These are phyloP conservation scores for Amphichorda felina DNA, from an alignment of 2,329 filamentous ascomycete genomes.

Conservation along the genomic window DNA sequence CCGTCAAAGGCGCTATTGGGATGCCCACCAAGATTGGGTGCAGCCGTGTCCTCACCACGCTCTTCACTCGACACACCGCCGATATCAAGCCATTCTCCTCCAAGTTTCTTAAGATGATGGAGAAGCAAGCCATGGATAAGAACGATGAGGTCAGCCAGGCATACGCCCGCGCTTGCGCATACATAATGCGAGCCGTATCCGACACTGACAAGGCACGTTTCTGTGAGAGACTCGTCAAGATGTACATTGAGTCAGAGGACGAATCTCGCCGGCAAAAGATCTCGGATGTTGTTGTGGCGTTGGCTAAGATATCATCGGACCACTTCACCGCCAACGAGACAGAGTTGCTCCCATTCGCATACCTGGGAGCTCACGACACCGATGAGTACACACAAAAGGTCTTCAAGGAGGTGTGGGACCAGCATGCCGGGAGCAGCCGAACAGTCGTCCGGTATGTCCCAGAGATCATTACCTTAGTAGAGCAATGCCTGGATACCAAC, in stretches of 20 bases:
- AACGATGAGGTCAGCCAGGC: conserved; percentile 89
- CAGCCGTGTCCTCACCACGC: conserved; percentile 69
- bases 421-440: conserved; percentile 77
- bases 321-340: conserved; percentile 69
- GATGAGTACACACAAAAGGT: conserved; percentile 67
- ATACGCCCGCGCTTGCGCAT: conserved; percentile 79
- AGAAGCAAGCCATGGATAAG: conserved; percentile 75
- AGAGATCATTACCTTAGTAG: conserved; percentile 65
- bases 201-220: conserved; percentile 38
- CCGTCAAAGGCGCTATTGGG: conserved; percentile 77
- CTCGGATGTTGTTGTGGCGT: conserved; percentile 70
- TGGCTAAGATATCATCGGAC: conserved; percentile 81
- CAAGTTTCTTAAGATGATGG: conserved; percentile 63
- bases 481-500: conserved; percentile 59
- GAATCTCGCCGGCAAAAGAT: conserved; percentile 62
- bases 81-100: conserved; percentile 67
- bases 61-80: conserved; percentile 68
- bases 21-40: conserved; percentile 92
- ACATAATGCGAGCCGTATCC: conserved; percentile 55
- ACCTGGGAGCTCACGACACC: conserved; percentile 75
- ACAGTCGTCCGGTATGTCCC: conserved; percentile 73
- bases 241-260: conserved; percentile 78
- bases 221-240: conserved; percentile 41
- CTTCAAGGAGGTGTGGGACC: conserved; percentile 80
- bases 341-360: conserved; percentile 73